Evolutionary conservation across 176 grass and related monocot species (phyloP).

Genomic region (Aechmea fasciata): DNA sequence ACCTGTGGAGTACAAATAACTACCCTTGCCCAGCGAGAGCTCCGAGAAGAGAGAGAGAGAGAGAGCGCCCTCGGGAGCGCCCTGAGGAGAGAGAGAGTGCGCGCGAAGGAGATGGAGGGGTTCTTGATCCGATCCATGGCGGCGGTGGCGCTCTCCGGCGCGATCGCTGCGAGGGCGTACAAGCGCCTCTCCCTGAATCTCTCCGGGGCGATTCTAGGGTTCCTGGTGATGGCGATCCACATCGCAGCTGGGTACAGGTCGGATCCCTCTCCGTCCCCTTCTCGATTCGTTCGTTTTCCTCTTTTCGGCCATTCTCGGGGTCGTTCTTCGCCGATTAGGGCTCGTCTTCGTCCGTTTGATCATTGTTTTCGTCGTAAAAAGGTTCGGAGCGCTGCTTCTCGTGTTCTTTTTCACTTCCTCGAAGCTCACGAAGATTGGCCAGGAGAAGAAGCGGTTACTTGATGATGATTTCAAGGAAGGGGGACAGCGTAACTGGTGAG

Average conservation of each 20-base stretch:
- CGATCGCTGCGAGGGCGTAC: conserved; percentile 44
- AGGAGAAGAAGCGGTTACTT: conserved; percentile 52
- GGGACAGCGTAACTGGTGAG: conserved; percentile 79
- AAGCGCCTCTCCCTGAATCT: conserved; percentile 48
- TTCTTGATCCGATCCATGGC: conserved; percentile 35
- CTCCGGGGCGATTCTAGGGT: conserved; percentile 58
- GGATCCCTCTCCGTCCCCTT: background rate
- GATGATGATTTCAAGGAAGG: conserved; percentile 86
- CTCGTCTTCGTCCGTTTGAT: conserved; percentile 6
- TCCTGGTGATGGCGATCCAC: conserved; percentile 71
- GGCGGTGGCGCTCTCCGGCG: conserved; percentile 27
- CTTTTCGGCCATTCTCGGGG: conserved; percentile 1
- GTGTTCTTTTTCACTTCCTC: conserved; percentile 81
- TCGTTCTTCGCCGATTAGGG: background rate
- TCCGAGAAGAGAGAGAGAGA: background rate
- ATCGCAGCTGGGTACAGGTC: conserved; percentile 64
- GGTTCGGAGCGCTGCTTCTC: conserved; percentile 61
- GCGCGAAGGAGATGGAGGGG: conserved; percentile 12
- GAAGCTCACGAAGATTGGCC: conserved; percentile 66
- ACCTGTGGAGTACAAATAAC: too few relatives aligned
- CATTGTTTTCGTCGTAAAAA: conserved; percentile 10
- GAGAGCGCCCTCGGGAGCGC: background rate
- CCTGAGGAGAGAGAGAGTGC: background rate
- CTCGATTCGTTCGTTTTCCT: background rate
- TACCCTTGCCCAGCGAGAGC: too few relatives aligned